Evolutionary conservation across 305 asterid species (phyloP), one percentile per base, ranked within the genome.

Genomic region (Striga hermonthica): DNA sequence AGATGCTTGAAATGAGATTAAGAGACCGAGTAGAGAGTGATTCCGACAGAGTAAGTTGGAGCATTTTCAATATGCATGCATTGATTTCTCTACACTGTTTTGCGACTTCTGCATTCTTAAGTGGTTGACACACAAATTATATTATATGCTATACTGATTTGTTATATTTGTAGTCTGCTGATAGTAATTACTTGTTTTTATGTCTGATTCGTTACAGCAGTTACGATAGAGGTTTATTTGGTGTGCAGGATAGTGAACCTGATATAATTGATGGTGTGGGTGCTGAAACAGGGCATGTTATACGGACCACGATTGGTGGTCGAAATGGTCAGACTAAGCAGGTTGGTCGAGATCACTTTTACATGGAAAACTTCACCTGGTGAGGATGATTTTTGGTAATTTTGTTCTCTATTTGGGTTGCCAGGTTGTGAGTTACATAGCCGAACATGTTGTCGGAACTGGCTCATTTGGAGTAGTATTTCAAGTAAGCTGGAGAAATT

Each of bases 391-490:
- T 40, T 31, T 59, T 75, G 70, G 36, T 70, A 56, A 60, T 62
- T 22, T 31, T 63, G 45, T 67, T 11, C 71, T 68, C 71, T 73
- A 60, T 77, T 67, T 76, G 72, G 69, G 71, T 78, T 81, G 75
- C 62, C 85, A 92, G 98, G 86, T 72, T 62, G 84, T 89, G 69
- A 89, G 85, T 79, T 92, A 89, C 82, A 92, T 92, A 71, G 91
- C 98, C 64, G 98, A 92, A 77, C 97, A 89, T 79, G 95, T 92
- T 66, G 93, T 92, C 60, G 98, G 98, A 68, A 92, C 97, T 40
- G 98, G 98, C 69, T 92, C 98, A 48, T 92, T 92, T 75, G 98
- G 98, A 68, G 98, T 92, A 62, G 98, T 92, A 63, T 86, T 76
- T 71, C 97, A 92, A 75, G 98, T 92, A 85, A 82, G 86, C 69